Evolutionary conservation across 164 flowering plant genomes (phyloP).

Genomic region (Kingdonia uniflora): DNA sequence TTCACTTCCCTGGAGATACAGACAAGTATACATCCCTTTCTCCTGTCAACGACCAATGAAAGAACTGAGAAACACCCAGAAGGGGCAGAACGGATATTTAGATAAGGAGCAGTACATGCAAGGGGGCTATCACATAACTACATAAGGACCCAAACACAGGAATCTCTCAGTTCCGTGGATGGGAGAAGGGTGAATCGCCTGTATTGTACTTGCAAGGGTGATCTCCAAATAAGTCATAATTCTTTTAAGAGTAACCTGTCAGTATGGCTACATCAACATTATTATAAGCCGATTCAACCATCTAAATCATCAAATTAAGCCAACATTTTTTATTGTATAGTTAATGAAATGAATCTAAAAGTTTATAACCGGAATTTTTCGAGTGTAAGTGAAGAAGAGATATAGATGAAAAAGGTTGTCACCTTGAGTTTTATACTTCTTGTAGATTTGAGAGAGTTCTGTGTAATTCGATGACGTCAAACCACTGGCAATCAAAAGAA

Average conservation of each 20-base stretch:
- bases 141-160: no score
- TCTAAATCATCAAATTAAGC: neutral
- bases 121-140: neutral
- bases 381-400: neutral
- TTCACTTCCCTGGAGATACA: neutral
- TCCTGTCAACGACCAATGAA: no score
- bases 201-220: no score
- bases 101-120: no score
- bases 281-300: neutral
- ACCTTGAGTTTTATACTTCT: slow-evolving; percentile 91
- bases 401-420: neutral
- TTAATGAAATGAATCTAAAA: neutral
- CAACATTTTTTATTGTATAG: no score
- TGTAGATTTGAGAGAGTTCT: slow-evolving; percentile 72
- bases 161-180: no score
- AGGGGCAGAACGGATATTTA: no score
- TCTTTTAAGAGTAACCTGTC: neutral
- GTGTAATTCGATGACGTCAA: slow-evolving; percentile 77
- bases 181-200: no score
- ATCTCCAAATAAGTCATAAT: no score
- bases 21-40: neutral
- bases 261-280: neutral
- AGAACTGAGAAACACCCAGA: no score
- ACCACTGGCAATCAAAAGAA: slow-evolving; percentile 41
- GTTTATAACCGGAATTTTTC: neutral